Percentiles rank a stretch among this genome's conserved stretches.
Conservation (phyloP, 2,329 filamentous ascomycete genomes). For the Penicillium sp. region DNA sequence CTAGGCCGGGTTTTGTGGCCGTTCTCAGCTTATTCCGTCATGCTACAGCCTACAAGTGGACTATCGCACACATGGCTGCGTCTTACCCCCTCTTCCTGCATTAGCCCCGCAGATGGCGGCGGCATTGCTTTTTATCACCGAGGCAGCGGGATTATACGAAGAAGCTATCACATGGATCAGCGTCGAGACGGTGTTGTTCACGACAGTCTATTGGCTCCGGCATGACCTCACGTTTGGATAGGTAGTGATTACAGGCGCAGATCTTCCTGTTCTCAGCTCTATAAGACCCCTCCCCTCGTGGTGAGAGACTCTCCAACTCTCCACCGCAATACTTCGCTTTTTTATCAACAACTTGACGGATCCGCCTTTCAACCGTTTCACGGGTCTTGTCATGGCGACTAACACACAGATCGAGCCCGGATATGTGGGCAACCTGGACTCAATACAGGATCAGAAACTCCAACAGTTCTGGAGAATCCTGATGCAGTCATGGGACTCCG, state of each 20-base stretch:
- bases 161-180: constrained; percentile 6
- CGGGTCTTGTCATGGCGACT: neutral
- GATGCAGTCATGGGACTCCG: constrained; percentile 22
- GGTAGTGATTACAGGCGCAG: neutral
- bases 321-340: neutral
- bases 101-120: constrained; percentile 4
- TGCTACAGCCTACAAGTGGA: neutral
- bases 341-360: neutral
- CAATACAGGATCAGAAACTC: constrained; percentile 17
- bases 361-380: neutral
- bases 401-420: constrained; percentile 2
- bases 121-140: neutral
- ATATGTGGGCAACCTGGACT: constrained; percentile 20
- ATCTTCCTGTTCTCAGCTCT: neutral
- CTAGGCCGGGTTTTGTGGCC: constrained; percentile 1
- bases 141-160: constrained; percentile 1
- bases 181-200: neutral
- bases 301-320: neutral
- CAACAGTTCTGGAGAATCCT: constrained; percentile 20
- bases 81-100: constrained; percentile 5
- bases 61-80: neutral
- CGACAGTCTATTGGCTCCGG: neutral
- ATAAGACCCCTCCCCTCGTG: neutral
- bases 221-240: neutral
- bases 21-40: neutral